Evolutionary conservation across 2,329 filamentous ascomycete species (phyloP), one percentile per base, ranked within the genome.

Genomic region (Penicillium glabrum): DNA sequence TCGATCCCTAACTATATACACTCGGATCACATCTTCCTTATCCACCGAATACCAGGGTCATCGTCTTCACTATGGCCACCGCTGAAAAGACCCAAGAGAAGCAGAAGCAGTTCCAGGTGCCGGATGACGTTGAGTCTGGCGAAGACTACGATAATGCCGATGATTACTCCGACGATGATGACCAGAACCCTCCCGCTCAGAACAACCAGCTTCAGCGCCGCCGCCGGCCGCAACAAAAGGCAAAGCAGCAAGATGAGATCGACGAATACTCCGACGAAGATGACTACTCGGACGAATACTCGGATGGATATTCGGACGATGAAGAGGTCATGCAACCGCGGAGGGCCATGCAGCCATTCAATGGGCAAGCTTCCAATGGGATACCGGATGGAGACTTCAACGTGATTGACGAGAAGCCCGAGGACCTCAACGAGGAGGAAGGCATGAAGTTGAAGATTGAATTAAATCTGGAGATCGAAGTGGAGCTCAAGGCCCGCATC

Each of bases 401-500:
- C 33, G 62, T 69, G 21, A 64, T 70, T 50, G 61, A 68, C 44
- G 62, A 67, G 54, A 57, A 72, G 58, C 62, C 68, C 58, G 64
- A 69, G 44, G 58, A 53, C 23, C 59, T 68, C 31, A 64, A 69
- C 35, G 72, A 74, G 16, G 62, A 76, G 51, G 74, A 77, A 35
- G 72, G 83, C 65, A 75, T 86, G 61, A 80, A 83, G 63, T 65
- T 86, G 71, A 76, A 82, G 63, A 66, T 86, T 60, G 84, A 86
- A 63, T 72, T 86, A 62, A 86, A 86, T 65, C 73, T 86, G 58
- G 84, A 86, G 68, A 84, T 86, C 67, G 84, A 86, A 68, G 79
- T 86, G 53, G 82, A 86, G 67, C 72, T 86, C 46, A 86, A 86
- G 76, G 84, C 84, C n/a, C 85, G 83, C 72, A 86, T 86, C 63